A percentile compares a stretch with the other conserved stretches of the same genome.
Conservation (phyloP, 345 rosid species). For the Citrus mangshanensis region DNA sequence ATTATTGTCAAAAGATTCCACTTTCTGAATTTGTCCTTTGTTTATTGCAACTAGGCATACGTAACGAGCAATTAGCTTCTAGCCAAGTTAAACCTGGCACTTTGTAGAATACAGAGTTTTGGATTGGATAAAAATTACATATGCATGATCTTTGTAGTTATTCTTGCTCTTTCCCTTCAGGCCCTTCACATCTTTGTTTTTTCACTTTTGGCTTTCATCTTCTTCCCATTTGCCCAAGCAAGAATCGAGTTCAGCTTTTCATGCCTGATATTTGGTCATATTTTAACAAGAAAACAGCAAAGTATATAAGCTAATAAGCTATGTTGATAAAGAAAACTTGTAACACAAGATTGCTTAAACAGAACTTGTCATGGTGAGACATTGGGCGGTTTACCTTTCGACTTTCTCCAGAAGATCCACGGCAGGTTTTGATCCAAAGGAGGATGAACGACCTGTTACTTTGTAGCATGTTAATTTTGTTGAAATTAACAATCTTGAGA, state of each 20-base stretch:
- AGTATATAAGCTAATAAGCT: neutral
- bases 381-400: constrained; percentile 7
- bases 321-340: neutral
- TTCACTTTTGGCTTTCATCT: neutral
- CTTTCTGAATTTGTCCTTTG: neutral
- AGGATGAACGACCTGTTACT: constrained; percentile 8
- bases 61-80: too few relatives aligned
- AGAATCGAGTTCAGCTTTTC: constrained; percentile 17
- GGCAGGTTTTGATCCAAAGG: constrained; percentile 3
- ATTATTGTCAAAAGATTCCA: neutral
- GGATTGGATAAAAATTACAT: neutral
- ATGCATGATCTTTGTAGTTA: neutral
- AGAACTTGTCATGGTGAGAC: neutral
- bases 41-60: too few relatives aligned
- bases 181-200: neutral
- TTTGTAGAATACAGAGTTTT: neutral
- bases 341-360: neutral
- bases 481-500: neutral
- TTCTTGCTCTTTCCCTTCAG: neutral
- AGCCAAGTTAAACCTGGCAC: neutral
- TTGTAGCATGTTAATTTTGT: constrained; percentile 4
- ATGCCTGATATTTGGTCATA: constrained; percentile 2
- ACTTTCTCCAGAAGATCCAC: constrained; percentile 5
- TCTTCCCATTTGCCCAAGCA: constrained; percentile 16
- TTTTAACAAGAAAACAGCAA: neutral